Conservation (phyloP, 441 rosid genomes). For the Populus hybrid region DNA sequence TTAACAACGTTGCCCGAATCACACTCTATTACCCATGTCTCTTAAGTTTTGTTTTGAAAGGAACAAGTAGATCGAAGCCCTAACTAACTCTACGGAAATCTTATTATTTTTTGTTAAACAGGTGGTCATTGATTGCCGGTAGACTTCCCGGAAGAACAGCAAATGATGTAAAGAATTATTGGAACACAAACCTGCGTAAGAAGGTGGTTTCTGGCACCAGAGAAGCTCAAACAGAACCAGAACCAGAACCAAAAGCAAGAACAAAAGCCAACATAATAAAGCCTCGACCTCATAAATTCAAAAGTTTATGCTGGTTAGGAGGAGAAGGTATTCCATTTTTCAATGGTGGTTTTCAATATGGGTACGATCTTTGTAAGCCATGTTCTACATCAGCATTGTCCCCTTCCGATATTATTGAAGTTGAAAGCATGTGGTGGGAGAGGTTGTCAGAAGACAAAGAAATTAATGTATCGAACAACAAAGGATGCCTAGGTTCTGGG, state of each 20-base stretch:
- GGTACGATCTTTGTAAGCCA: neutral
- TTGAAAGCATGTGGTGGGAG: slow-evolving; percentile 28
- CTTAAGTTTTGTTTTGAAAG: neutral
- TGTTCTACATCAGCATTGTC: neutral
- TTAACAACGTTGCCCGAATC: neutral
- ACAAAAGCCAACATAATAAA: slow-evolving; percentile 25
- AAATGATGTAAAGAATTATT: slow-evolving; percentile 25
- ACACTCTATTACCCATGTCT: neutral
- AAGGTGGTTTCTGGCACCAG: neutral
- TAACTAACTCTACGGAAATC: neutral
- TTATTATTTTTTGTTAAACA: too few relatives aligned
- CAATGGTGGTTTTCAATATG: neutral
- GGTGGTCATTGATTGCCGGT: too few relatives aligned
- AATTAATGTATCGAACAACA: neutral
- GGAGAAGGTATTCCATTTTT: neutral
- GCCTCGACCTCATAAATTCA: slow-evolving; percentile 19
- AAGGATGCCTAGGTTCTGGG: neutral
- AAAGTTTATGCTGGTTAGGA: neutral
- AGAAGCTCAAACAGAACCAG: neutral
- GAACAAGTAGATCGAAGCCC: neutral
- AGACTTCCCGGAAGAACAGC: slow-evolving; percentile 23
- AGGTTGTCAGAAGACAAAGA: slow-evolving; percentile 15
- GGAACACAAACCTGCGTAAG: slow-evolving; percentile 11
- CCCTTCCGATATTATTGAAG: neutral
- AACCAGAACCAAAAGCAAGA: neutral